These are phyloP conservation scores for Tricholoma sp. DNA, from an alignment of 768 basidiomycete genomes.

Conservation along the genomic window DNA sequence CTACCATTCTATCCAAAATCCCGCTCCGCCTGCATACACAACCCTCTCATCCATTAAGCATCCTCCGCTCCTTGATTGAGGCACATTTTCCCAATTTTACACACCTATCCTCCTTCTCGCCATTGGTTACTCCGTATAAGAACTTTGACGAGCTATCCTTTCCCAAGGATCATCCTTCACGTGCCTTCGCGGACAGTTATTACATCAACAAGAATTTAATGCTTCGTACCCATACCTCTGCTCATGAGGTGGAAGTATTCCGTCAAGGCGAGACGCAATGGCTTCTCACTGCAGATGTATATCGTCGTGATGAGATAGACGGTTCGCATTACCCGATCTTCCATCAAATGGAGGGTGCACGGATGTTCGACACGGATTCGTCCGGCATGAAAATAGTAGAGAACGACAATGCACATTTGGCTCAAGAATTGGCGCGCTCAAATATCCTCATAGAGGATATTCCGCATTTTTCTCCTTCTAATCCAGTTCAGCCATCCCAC, in stretches of 20 bases:
- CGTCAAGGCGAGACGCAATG: constrained; percentile 70
- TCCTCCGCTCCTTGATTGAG: constrained; percentile 80
- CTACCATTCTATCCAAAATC: constrained; percentile 80
- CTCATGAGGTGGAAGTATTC: constrained; percentile 95
- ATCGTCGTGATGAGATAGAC: constrained; percentile 97
- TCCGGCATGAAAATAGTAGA: constrained; percentile 57
- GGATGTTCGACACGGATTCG: constrained; percentile 63
- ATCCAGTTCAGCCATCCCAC: constrained; percentile 79
- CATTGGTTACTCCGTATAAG: constrained; percentile 83
- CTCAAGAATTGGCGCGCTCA: constrained; percentile 53
- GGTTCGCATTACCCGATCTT: constrained; percentile 95
- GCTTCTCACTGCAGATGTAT: constrained; percentile 95
- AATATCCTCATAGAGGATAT: constrained; percentile 88
- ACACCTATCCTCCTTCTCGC: constrained; percentile 73
- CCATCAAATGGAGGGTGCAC: constrained; percentile 96
- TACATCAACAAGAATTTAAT: constrained; percentile 88
- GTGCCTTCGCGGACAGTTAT: constrained; percentile 88
- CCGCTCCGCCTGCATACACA: constrained; percentile 70
- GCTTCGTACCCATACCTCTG: constrained; percentile 97
- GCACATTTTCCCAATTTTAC: constrained; percentile 74
- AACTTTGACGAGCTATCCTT: constrained; percentile 99
- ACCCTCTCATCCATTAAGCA: constrained; percentile 80
- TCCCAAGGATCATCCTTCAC: constrained; percentile 88
- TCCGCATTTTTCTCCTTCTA: constrained; percentile 63
- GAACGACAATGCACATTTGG: constrained; percentile 66